Evolutionary conservation across 1,284 basidiomycete species (phyloP), one percentile per base, ranked within the genome.

Genomic region (Leccinum huronense): DNA sequence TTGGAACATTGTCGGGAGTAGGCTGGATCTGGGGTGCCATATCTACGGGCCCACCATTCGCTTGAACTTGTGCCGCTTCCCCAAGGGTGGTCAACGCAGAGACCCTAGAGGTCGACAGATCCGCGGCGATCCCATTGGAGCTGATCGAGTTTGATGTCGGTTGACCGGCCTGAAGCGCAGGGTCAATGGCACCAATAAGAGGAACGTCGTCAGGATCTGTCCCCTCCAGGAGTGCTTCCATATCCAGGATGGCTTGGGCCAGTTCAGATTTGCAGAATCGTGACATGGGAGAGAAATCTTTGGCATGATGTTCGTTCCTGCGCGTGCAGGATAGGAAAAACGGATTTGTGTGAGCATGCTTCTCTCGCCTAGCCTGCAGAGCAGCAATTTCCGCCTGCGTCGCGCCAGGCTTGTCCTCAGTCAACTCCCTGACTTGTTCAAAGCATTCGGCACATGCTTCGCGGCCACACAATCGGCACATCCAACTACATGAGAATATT

Each of bases 371-470:
- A 56, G 77, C 74, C 70, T 84, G 79, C 60, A 83, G 72, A 45
- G 78, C 84, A 13, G 78, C 76, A 40, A 85, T 72, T 66, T 86
- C 83, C 10, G 78, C 76, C 40, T 79, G 78, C 13, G 78, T 79
- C 7, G 85, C 81, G 31, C 79, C 81, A 3, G 80, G 75, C 51
- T 79, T 78, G 62, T 85, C 83, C 55, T 82, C 79, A 3, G 87
- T 87, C 33, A 90, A 77, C 19, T 88, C 85, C 66, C 79, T 79
- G 63, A 97, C 85, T 67, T 86, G 87, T 31, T 83, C 80, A 72
- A 87, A 93, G 74, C 96, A 98, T 62, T 92, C 89, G 1, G 87
- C 81, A 73, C 95, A 98, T 16, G 91, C 88, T 76, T 97, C 96
- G 14, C 93, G 87, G 1, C 94, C 95, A 75, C 95, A 98, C n/a